A percentile compares a stretch with the other conserved stretches of the same genome.
phyloP scores from a whole-genome alignment of 345 rosid genomes.

The Bruguiera sexangula region DNA sequence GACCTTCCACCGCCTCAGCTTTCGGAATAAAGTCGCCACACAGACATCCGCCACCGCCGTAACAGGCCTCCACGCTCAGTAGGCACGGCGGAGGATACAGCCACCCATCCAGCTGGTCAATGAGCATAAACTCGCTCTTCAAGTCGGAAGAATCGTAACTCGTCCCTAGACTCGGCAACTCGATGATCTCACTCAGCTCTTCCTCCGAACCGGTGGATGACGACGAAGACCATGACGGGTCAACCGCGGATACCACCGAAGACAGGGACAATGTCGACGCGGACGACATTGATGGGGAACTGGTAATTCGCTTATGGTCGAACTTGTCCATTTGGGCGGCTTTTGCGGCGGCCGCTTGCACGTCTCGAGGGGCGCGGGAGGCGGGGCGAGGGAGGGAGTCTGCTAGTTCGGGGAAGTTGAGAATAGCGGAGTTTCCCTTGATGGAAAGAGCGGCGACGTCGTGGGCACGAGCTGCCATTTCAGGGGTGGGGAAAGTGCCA shows the following conservation, averaged over 20 bases:
- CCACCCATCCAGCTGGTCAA: constrained; percentile 37
- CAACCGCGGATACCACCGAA: constrained; percentile 48
- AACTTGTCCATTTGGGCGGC: constrained; percentile 69
- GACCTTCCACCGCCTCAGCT: background rate
- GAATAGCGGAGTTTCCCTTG: constrained; percentile 72
- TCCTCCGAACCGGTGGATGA: constrained; percentile 43
- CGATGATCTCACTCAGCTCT: constrained; percentile 70
- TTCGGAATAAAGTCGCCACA: background rate
- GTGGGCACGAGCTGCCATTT: constrained; percentile 98
- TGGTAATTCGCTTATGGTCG: constrained; percentile 15
- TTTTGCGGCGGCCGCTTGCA: constrained; percentile 83
- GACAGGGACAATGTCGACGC: constrained; percentile 38
- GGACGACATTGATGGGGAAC: constrained; percentile 14
- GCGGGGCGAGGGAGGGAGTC: constrained; percentile 67
- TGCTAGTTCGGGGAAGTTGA: constrained; percentile 82
- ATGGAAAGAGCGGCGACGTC: constrained; percentile 88
- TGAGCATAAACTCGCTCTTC: constrained; percentile 24
- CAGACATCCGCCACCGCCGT: constrained; percentile 1
- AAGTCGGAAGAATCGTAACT: constrained; percentile 18
- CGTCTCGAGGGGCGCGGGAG: constrained; percentile 72
- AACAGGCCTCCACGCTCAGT: constrained; percentile 11
- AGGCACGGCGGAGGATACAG: constrained; percentile 36
- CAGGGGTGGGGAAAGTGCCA: constrained; percentile 86
- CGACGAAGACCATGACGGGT: constrained; percentile 22
- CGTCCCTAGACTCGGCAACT: constrained; percentile 62